Base-by-base conservation (phyloP, 768 basidiomycete species). In the Boletus vinaceobasis region DNA sequence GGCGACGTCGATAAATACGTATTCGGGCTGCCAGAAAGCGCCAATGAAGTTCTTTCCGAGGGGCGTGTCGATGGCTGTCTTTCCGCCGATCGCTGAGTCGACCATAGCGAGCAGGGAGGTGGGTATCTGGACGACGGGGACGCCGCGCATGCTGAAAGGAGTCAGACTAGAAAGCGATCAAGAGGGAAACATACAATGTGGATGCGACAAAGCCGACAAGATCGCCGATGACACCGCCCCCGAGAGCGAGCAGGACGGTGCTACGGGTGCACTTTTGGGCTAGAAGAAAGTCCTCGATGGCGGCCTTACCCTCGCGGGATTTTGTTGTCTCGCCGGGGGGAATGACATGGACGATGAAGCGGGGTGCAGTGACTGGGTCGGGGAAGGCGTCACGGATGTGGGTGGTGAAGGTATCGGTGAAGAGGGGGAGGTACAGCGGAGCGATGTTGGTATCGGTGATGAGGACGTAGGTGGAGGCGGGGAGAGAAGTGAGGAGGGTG, bases 1-100 rank as follows among this genome's bases (percentile, higher is more conserved):
- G 2, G 95, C 89, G 26, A 91, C 88, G 69, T 99, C 97, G 60
- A 98, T 96, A 74, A 99, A 99, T 67, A 98, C 88, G 76, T 88
- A 98, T 63, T 90, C 84, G 0, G 97, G 97, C 72, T 98, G 96
- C 92, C 93, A 94, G 78, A 98, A 99, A 5, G 96, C 90, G 55
- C 97, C 97, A 61, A 99, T 93, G 60, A 98, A 82, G 73, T 99
- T 99, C 77, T 99, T 99, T 52, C 97, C 97, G 59, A 93, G 91
- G 2, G 93, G 93, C 0, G 96, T 98, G 69, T 99, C 97, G 57
- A 98, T 94, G n/a, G 97, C 96, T 0, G 97, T 99, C 78, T 98
- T 99, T 35, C 97, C 96, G 6, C 97, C 97, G 42, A 99, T 87
- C 56, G 92, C 87, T 0, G 95, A 98, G 73, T 99, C 97, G 23